Base-by-base conservation (phyloP, 345 rosid genomes). In the Aquilaria yunnanensis region DNA sequence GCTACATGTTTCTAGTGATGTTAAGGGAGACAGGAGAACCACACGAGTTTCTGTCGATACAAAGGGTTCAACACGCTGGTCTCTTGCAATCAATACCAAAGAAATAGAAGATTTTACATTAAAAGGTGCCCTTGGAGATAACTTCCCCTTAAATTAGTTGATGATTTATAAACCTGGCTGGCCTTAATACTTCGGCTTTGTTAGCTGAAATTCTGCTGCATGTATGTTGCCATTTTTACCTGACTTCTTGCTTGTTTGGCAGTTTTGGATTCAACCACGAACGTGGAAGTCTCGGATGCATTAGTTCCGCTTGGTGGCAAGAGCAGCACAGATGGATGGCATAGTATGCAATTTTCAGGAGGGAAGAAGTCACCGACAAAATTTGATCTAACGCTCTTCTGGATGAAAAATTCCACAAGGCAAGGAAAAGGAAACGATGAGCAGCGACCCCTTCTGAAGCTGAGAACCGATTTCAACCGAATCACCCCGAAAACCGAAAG, bases 11-110 rank as follows among this genome's bases (percentile, higher is more conserved):
- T 62, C 68, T 67, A 56, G 73, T 56, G 83, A 90, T 49, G 71
- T 64, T 56, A 70, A 41, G 34, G 79, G 58, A 12, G 76, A 65
- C 3, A 73, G 73, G 63, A 76, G 87, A 69, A 73, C 74, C 32
- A 74, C 82, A 23, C 61, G 59, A 33, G 81, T 94, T 68, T 77
- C 76, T 2, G 69, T 94, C 55, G 85, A 86, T 71, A 74, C 90
- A 45, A 83, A 81, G 79, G 74, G 80, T 51, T 88, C 99, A 5
- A 62, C 59, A 2, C 91, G 99, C n/a, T 90, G 99, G 97, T 67
- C 77, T 69, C 96, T 90, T 48, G 95, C 89, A 3, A 80, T 90
- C 73, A 89, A 94, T 75, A 75, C 84, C 13, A 63, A 82, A 54
- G 83, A 83, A 75, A 68, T 94, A 67, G 79, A 85, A 77, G 95